phyloP scores from a whole-genome alignment of 1,284 basidiomycete species.

The Leccinum pachyderme region DNA sequence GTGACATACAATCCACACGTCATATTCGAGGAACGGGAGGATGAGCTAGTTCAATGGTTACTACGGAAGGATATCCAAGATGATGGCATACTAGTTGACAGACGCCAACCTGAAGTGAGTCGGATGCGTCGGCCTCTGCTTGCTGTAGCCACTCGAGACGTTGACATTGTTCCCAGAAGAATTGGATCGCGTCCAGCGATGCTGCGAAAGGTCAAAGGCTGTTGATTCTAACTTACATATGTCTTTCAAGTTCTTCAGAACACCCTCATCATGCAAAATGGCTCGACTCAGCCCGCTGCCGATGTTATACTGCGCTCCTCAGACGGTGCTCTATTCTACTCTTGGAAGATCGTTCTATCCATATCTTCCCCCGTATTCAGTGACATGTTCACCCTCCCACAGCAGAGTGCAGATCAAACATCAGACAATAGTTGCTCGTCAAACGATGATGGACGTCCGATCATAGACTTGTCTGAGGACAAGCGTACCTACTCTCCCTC shows the following conservation, averaged over 20 bases:
- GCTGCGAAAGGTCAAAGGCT: slow-evolving; percentile 54
- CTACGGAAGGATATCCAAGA: too few species aligned
- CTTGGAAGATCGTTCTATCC: slow-evolving; percentile 26
- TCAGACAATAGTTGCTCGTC: neutral
- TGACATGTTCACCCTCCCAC: slow-evolving; percentile 27
- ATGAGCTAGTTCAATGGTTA: too few species aligned
- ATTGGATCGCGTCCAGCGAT: slow-evolving; percentile 22
- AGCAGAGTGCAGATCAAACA: slow-evolving; percentile 1
- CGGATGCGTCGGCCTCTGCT: too few species aligned
- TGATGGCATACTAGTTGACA: too few species aligned
- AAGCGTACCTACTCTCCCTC: slow-evolving; percentile 26
- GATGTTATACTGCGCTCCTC: slow-evolving; percentile 32
- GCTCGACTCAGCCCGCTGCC: slow-evolving; percentile 1
- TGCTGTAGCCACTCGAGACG: slow-evolving; percentile 20
- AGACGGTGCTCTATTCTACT: slow-evolving; percentile 26
- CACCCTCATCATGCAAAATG: slow-evolving; percentile 8
- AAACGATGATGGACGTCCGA: slow-evolving; percentile 9
- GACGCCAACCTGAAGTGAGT: too few species aligned
- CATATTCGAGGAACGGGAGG: too few species aligned
- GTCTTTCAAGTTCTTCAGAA: neutral
- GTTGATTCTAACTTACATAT: too few species aligned
- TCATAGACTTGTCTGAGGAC: slow-evolving; percentile 30
- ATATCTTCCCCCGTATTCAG: slow-evolving; percentile 31
- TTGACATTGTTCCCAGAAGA: slow-evolving; percentile 9
- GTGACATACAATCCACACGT: too few species aligned